Evolutionary conservation across 2,329 filamentous ascomycete genomes (phyloP), one percentile per base, ranked within the genome.

Genomic region (Parafenestella ontariensis): DNA sequence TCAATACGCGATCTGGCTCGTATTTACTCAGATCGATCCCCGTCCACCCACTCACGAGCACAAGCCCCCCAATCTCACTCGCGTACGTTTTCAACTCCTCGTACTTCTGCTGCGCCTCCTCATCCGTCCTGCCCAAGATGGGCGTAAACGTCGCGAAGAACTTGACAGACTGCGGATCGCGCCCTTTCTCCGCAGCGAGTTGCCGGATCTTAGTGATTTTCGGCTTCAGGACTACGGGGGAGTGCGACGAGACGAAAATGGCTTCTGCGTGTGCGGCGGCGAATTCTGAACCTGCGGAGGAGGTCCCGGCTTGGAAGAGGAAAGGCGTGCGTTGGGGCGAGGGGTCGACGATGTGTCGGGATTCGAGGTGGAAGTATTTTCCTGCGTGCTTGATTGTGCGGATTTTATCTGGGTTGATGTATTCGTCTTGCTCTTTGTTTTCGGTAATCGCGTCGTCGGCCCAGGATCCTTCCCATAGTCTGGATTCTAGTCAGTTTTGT

Each of bases 371-470:
- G 65, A 77, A 80, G 68, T 82, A 87, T 47, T 85, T 83, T 1
- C 86, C 86, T 8, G 81, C 68, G 63, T 89, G 85, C 50, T 86
- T 81, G 61, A 89, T 88, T 9, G 80, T 81, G 20, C 85, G 79
- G 52, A 89, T 82, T 62, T 84, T 83, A 39, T 81, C 78, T 0
- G 87, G 86, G 56, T 87, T 80, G 5, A 83, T 79, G 64, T 87
- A 87, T 29, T 78, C 79, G 59, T 87, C 85, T 10, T 78, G 80
- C 24, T 81, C 78, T 0, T 77, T 76, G 61, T 88, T 80, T 0
- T 82, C 79, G 0, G 79, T 73, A 10, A 87, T 77, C 0, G 86
- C 85, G 54, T 88, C 82, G 42, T 85, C 77, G 1, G 78, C 71
- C 82, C 82, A 85, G 5, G 78, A 82, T 0, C 78, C 80, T 65